phyloP scores from a whole-genome alignment of 1,139 yeast genomes.

The Candida buenavistaensis region DNA sequence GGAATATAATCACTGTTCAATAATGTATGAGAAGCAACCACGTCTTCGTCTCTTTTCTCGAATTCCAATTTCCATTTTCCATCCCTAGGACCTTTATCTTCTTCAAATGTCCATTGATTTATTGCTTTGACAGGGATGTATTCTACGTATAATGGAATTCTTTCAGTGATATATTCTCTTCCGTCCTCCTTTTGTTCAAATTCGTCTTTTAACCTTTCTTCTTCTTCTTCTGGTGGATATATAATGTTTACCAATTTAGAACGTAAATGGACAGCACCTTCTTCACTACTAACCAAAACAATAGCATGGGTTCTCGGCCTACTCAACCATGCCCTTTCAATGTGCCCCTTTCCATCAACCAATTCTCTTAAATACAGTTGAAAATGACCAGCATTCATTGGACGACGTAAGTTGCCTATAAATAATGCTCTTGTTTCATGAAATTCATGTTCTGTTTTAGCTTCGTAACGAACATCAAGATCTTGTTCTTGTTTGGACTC shows the following conservation, averaged over 20 bases:
- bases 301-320: conserved; percentile 42
- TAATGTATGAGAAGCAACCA: conserved; percentile 41
- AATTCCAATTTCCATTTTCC: conserved; percentile 47
- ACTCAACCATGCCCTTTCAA: conserved; percentile 50
- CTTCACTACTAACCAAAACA: conserved; percentile 37
- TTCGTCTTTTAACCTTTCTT: conserved; percentile 20
- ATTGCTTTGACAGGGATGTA: conserved; percentile 48
- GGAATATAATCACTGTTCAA: conserved; percentile 35
- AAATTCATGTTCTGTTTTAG: conserved; percentile 29
- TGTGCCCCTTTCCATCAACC: conserved; percentile 23
- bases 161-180: conserved; percentile 19
- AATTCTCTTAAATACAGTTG: conserved; percentile 33
- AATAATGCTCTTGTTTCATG: conserved; percentile 43
- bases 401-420: conserved; percentile 42
- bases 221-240: conserved; percentile 33
- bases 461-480: conserved; percentile 35
- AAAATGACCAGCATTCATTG: conserved; percentile 38
- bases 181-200: conserved; percentile 23
- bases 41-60: conserved; percentile 27
- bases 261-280: conserved; percentile 39
- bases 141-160: conserved; percentile 38
- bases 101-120: conserved; percentile 49
- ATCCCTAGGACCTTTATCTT: conserved; percentile 42
- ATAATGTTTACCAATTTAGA: conserved; percentile 30
- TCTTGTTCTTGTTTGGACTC: conserved; percentile 19